These are phyloP conservation scores for Adenanthera pavonina DNA, from an alignment of 306 rosid genomes.

Conservation along the genomic window DNA sequence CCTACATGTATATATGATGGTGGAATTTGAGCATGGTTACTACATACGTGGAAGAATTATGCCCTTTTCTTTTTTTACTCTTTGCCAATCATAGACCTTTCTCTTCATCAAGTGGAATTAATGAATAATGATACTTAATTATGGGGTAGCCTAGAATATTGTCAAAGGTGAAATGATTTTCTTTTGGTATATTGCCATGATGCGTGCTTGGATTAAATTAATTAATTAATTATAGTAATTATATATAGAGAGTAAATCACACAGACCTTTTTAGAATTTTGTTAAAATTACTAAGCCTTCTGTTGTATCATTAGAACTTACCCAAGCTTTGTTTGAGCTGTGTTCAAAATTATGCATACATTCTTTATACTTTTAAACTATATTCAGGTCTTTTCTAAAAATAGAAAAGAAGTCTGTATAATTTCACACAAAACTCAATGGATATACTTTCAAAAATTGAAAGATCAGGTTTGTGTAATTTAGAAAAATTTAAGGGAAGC, in stretches of 20 bases:
- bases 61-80: conserved; percentile 1
- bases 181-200: background rate
- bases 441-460: too few relatives aligned
- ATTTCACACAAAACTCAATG: background rate
- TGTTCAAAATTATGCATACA: too few relatives aligned
- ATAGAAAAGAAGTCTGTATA: background rate
- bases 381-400: background rate
- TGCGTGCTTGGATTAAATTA: background rate
- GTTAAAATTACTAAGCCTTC: background rate
- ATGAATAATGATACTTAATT: background rate
- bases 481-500: too few relatives aligned
- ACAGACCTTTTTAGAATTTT: background rate
- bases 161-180: background rate
- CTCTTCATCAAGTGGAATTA: conserved; percentile 2
- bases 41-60: conserved; percentile 8
- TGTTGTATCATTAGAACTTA: background rate
- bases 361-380: background rate
- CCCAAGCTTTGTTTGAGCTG: too few relatives aligned
- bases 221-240: background rate
- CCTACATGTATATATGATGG: background rate
- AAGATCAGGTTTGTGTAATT: too few relatives aligned
- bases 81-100: background rate
- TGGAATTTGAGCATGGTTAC: background rate
- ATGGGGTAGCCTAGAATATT: background rate
- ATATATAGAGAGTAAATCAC: background rate